phyloP scores from a whole-genome alignment of 78 protist species.

The Salpingoeca rosetta region DNA sequence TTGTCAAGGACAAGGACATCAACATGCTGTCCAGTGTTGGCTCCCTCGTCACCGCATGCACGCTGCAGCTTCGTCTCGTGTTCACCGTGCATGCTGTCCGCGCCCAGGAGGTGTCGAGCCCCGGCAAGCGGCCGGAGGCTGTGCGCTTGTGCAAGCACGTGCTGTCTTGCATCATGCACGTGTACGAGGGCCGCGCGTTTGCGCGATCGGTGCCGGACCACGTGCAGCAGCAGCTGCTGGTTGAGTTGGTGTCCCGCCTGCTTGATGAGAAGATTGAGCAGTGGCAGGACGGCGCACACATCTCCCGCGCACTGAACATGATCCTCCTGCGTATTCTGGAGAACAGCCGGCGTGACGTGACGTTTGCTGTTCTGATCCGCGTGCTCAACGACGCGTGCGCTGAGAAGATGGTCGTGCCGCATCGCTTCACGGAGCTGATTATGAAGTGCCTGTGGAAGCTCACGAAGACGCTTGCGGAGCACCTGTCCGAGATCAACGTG shows the following conservation, averaged over 20 bases:
- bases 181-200: neutral
- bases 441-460: conserved; percentile 12
- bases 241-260: neutral
- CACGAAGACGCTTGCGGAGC: neutral
- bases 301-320: neutral
- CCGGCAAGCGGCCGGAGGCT: neutral
- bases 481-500: neutral
- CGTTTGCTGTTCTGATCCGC: neutral
- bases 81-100: neutral
- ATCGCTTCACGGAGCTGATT: neutral
- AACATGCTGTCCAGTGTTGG: neutral
- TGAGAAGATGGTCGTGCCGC: neutral
- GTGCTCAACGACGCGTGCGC: neutral
- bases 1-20: neutral
- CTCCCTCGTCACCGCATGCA: neutral
- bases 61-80: neutral
- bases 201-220: neutral
- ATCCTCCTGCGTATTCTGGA: neutral
- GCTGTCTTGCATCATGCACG: neutral
- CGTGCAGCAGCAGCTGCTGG: neutral
- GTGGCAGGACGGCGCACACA: neutral
- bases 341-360: neutral
- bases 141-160: neutral
- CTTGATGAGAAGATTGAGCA: neutral
- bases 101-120: neutral